phyloP scores from a whole-genome alignment of 768 basidiomycete genomes.

The Hericium coralloides region DNA sequence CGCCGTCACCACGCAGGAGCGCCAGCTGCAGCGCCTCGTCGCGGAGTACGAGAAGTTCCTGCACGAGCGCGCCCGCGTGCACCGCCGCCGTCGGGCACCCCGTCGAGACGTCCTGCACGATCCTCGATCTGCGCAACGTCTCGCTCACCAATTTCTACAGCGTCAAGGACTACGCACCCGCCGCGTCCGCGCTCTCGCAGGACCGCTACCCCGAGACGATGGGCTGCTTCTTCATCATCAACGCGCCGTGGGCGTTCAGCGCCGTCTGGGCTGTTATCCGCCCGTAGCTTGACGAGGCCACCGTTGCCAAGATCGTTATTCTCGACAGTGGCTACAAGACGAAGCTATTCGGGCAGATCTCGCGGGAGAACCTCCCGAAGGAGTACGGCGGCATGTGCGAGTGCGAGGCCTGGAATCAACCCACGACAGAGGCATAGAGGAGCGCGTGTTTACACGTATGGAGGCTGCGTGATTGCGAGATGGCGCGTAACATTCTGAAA shows the following conservation, averaged over 20 bases:
- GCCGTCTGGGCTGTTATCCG: constrained; percentile 88
- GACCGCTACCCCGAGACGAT: constrained; percentile 89
- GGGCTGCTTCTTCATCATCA: constrained; percentile 99
- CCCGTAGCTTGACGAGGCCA: constrained; percentile 91
- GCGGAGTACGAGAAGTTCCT: constrained; percentile 90
- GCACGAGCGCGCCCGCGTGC: constrained; percentile 68
- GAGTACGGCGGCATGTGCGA: constrained; percentile 79
- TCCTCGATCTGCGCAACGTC: constrained; percentile 79
- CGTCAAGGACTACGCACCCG: constrained; percentile 85
- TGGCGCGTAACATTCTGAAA: too few relatives aligned
- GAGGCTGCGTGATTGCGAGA: too few relatives aligned
- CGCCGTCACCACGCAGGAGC: constrained; percentile 72
- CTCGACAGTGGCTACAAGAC: constrained; percentile 67
- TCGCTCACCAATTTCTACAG: constrained; percentile 71
- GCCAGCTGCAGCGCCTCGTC: constrained; percentile 83
- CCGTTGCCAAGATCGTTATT: constrained; percentile 90
- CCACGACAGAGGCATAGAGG: too few relatives aligned
- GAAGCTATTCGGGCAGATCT: constrained; percentile 74
- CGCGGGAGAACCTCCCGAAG: constrained; percentile 70
- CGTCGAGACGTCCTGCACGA: constrained; percentile 96
- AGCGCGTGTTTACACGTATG: too few relatives aligned
- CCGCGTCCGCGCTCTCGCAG: constrained; percentile 74
- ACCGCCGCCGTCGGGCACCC: constrained; percentile 66
- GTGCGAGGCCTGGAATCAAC: constrained; percentile 78
- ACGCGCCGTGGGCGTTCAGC: constrained; percentile 89